Evolutionary conservation across 1,284 basidiomycete species (phyloP), one percentile per base, ranked within the genome.

Genomic region (Xanthoconium separans): DNA sequence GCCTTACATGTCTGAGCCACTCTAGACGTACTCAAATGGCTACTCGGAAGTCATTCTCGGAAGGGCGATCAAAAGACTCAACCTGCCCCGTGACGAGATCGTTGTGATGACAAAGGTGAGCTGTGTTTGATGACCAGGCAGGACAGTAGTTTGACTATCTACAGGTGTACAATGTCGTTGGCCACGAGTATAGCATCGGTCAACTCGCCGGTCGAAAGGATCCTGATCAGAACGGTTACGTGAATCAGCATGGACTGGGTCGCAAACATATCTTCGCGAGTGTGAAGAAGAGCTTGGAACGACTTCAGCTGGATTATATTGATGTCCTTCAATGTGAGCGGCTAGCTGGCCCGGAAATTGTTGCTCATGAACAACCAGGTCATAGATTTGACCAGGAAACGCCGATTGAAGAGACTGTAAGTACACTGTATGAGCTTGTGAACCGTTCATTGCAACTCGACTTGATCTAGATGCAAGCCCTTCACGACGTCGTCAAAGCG

Each of bases 61-160:
- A 6, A 87, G 87, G 59, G 91, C 89, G 2, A 87, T 95, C 71
- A 89, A 87, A 62, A 64, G 86, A 58, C 77, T 83, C 57, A 71
- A 85, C 29, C 76, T 93, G 16, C 87, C 87, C 16, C 81, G 91
- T 10, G 84, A 86, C 22, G 84, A 87, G 61, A 82, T 92, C 24
- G 88, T 92, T 15, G 80, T 92, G 31, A 76, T 92, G 75, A 91
- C 89, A 34, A 92, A 93, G 74, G 84, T 83, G 36, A 36, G 61
- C 53, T 34, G 10, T 45, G 22, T 47, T 7, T 36, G 8, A n/a
- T 29, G 16, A 12, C 34, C 31, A 39, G 53, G 30, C 24, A 24
- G 36, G 50, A 34, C 7, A 3, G 10, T n/a, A 13, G 41, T 12
- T 34, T 13, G 18, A 40, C 15, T 46, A 20, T 11, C 36, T 55